Evolutionary conservation across 83 land plant genomes (phyloP).

Genomic region (Larix sibirica): DNA sequence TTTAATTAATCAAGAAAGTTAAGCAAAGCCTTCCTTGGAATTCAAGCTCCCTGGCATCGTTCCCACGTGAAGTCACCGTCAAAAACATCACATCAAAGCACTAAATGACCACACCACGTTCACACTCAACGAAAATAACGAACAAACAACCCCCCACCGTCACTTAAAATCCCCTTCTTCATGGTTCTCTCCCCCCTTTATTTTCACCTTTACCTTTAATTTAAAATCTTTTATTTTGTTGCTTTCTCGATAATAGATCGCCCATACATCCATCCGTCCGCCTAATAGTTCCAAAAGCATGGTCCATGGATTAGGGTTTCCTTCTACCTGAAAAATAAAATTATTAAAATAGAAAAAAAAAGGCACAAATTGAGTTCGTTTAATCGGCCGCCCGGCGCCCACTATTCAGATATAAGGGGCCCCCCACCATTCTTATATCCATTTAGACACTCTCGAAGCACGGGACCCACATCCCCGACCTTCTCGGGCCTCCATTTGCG

Average conservation of each 20-base stretch:
- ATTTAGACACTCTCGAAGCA: neutral
- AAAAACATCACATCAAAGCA: neutral
- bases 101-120: neutral
- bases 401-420: neutral
- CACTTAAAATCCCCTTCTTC: neutral
- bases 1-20: neutral
- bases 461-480: constrained; percentile 4
- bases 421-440: neutral
- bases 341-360: too few species aligned
- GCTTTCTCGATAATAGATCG: neutral
- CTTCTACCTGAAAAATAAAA: too few species aligned
- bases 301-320: too few species aligned
- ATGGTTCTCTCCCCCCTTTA: too few species aligned
- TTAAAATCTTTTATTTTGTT: neutral
- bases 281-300: too few species aligned
- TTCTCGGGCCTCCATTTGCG: constrained; percentile 7
- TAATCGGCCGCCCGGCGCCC: neutral
- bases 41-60: neutral
- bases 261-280: neutral
- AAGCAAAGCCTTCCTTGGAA: neutral
- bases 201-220: too few species aligned
- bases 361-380: neutral
- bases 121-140: constrained; percentile 16
- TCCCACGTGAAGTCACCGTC: neutral
- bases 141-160: neutral